These are phyloP conservation scores for Tolypocladium tundrense DNA, from an alignment of 2,329 filamentous ascomycete genomes.

Conservation along the genomic window DNA sequence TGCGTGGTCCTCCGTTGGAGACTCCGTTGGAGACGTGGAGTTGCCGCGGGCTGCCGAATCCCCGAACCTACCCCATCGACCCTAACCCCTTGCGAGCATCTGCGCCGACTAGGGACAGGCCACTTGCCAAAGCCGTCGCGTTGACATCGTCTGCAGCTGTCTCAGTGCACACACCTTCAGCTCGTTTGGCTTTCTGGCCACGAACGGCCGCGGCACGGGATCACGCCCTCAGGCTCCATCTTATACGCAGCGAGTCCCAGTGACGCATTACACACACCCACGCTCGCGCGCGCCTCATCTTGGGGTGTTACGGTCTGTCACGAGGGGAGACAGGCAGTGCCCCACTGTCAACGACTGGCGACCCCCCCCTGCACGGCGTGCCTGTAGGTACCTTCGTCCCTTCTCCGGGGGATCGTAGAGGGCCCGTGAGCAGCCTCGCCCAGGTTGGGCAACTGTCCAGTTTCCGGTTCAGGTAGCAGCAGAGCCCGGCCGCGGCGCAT, in stretches of 20 bases:
- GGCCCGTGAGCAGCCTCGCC: background rate
- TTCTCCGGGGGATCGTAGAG: background rate
- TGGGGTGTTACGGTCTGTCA: background rate
- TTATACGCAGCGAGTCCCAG: background rate
- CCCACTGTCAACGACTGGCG: background rate
- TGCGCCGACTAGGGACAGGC: background rate
- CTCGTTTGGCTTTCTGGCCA: background rate
- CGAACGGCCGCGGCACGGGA: background rate
- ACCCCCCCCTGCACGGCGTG: background rate
- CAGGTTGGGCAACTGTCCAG: background rate
- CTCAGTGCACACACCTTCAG: constrained; percentile 1
- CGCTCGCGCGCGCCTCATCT: background rate
- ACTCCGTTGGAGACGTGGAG: background rate
- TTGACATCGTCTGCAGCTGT: background rate
- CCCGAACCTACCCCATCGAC: background rate
- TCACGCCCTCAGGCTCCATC: background rate
- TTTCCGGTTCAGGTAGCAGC: background rate
- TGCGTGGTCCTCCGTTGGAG: background rate
- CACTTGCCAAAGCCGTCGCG: background rate
- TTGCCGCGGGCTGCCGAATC: background rate
- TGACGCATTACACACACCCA: background rate
- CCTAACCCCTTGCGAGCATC: background rate
- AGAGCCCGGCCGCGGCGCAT: background rate
- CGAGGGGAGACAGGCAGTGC: background rate
- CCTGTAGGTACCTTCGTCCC: background rate